phyloP scores from a whole-genome alignment of 2,329 filamentous ascomycete species.

The Fusarium tupiense region DNA sequence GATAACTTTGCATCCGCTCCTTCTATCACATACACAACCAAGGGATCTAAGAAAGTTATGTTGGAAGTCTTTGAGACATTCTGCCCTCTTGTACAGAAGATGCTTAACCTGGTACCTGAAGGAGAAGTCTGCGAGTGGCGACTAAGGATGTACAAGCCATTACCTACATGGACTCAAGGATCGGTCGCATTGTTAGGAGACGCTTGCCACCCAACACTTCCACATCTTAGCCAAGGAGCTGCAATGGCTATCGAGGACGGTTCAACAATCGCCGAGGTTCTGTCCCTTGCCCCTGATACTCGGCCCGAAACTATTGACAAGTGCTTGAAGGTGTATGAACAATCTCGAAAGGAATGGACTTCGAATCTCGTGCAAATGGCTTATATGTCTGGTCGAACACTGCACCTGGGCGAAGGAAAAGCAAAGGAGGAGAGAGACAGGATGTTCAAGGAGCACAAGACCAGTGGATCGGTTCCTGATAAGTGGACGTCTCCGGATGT shows the following conservation, averaged over 20 bases:
- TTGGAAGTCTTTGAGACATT: slow-evolving; percentile 68
- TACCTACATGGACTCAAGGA: slow-evolving; percentile 69
- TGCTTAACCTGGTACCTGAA: slow-evolving; percentile 70
- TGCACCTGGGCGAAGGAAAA: slow-evolving; percentile 67
- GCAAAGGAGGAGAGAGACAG: slow-evolving; percentile 68
- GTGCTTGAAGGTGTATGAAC: slow-evolving; percentile 41
- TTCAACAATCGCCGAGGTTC: slow-evolving; percentile 48
- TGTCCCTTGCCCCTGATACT: slow-evolving; percentile 34
- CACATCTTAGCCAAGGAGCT: slow-evolving; percentile 73
- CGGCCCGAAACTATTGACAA: slow-evolving; percentile 38
- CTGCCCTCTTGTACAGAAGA: slow-evolving; percentile 67
- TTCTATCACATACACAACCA: slow-evolving; percentile 69
- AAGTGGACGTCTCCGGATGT: slow-evolving; percentile 78
- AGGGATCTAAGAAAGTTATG: slow-evolving; percentile 69
- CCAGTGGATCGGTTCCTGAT: slow-evolving; percentile 65
- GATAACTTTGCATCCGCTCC: slow-evolving; percentile 60
- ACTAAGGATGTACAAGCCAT: slow-evolving; percentile 67
- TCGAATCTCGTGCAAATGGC: slow-evolving; percentile 41
- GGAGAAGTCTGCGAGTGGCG: slow-evolving; percentile 75
- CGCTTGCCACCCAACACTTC: slow-evolving; percentile 73
- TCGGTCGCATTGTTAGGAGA: slow-evolving; percentile 69
- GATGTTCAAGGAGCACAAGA: slow-evolving; percentile 62
- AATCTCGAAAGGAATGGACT: slow-evolving; percentile 43
- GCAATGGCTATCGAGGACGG: slow-evolving; percentile 76
- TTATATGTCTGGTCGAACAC: slow-evolving; percentile 54